These are phyloP conservation scores for Acacia melanoxylon DNA, from an alignment of 306 rosid genomes.

Conservation along the genomic window DNA sequence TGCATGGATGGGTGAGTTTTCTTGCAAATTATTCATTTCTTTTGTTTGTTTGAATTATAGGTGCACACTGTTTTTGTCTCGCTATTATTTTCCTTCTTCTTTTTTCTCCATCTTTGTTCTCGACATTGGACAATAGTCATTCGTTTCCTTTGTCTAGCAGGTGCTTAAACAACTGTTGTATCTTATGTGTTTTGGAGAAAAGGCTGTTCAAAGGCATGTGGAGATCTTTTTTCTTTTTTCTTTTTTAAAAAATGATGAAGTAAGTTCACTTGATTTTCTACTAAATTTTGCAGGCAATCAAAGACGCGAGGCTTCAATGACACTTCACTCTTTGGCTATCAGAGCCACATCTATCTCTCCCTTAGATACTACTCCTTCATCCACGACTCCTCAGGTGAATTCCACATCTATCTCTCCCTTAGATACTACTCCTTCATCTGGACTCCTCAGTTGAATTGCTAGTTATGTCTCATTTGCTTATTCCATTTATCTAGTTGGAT, in stretches of 20 bases:
- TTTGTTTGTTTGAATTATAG: not conserved
- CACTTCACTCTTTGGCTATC: conserved; percentile 69
- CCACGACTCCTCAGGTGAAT: conserved; percentile 81
- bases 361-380: conserved; percentile 70
- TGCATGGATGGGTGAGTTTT: conserved; percentile 73
- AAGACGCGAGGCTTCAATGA: conserved; percentile 74
- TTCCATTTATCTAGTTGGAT: not conserved
- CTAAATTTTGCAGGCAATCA: conserved; percentile 63
- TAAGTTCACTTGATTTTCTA: conserved; percentile 14
- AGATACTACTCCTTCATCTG: conserved; percentile 77
- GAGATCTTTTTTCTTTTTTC: not conserved
- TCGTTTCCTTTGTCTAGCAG: conserved; percentile 43
- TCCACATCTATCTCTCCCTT: conserved; percentile 55
- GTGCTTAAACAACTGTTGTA: conserved; percentile 69
- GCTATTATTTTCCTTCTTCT: not conserved
- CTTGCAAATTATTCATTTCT: conserved; percentile 17
- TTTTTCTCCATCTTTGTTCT: not conserved
- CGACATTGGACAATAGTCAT: not conserved
- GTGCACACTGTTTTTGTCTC: not conserved
- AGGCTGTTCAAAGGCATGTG: conserved; percentile 62
- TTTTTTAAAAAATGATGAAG: not conserved
- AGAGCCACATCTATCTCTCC: conserved; percentile 61
- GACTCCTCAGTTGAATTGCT: conserved; percentile 59
- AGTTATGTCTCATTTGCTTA: not conserved
- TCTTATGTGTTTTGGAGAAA: conserved; percentile 65